phyloP scores from a whole-genome alignment of 2,329 filamentous ascomycete species.

The Hirsutella thompsonii region DNA sequence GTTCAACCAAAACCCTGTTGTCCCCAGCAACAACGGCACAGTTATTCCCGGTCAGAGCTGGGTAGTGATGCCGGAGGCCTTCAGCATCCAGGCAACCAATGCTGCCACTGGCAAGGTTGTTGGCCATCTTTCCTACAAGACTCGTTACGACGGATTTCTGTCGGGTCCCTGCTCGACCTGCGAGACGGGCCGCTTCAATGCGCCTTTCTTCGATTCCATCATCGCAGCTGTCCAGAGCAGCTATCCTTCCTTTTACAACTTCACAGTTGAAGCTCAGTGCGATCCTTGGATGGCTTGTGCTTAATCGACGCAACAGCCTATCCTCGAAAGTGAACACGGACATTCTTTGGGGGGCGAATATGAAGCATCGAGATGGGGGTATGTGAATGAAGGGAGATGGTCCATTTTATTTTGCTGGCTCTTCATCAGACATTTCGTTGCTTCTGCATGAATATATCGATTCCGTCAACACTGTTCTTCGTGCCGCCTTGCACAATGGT shows the following conservation, averaged over 20 bases:
- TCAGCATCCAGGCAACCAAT: conserved; percentile 21
- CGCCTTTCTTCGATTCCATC: conserved; percentile 23
- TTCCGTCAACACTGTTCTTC: background rate
- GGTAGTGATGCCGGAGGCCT: conserved; percentile 26
- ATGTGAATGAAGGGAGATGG: conserved; percentile 5
- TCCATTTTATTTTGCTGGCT: conserved; percentile 7
- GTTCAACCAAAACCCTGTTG: conserved; percentile 25
- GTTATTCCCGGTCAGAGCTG: conserved; percentile 17
- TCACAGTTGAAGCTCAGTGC: conserved; percentile 23
- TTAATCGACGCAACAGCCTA: conserved; percentile 6
- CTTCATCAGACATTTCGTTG: conserved; percentile 6
- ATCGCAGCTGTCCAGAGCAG: conserved; percentile 23
- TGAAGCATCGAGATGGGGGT: conserved; percentile 1
- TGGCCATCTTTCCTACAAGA: conserved; percentile 22
- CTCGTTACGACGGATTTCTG: conserved; percentile 23
- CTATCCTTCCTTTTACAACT: conserved; percentile 24
- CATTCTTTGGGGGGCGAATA: conserved; percentile 4
- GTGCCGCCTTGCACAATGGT: too few relatives aligned
- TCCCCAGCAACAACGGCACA: conserved; percentile 18
- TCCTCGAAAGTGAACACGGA: background rate
- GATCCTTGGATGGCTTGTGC: conserved; percentile 24
- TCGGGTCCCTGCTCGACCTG: conserved; percentile 22
- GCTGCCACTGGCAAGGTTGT: conserved; percentile 17
- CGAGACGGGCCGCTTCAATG: conserved; percentile 21
- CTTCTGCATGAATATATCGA: conserved; percentile 3